Conservation (phyloP, 179 eudicot genomes). For the Beta corolliflora region DNA sequence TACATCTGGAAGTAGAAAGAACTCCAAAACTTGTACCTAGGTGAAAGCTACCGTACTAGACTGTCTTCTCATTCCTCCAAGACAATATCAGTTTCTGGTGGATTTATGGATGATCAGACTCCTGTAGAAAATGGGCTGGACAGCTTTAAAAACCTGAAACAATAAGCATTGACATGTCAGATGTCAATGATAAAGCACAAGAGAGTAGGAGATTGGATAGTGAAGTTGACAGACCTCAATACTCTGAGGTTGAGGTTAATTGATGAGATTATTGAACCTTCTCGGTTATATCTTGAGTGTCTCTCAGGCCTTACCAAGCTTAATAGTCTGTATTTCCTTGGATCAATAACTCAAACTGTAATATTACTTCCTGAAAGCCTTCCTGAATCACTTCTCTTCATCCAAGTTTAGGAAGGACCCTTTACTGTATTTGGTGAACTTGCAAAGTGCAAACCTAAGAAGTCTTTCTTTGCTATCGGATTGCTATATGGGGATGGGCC, state of each 20-base stretch:
- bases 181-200: no score
- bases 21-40: no score
- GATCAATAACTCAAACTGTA: conserved; percentile 18
- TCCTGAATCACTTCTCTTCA: conserved; percentile 33
- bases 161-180: no score
- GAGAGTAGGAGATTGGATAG: no score
- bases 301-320: conserved; percentile 25
- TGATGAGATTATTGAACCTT: conserved; percentile 32
- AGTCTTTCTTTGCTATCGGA: conserved; percentile 31
- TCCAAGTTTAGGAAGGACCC: conserved; percentile 34
- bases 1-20: background rate
- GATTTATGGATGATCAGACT: no score
- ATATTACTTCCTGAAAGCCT: conserved; percentile 23
- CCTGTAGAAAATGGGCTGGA: no score
- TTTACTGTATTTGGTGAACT: conserved; percentile 29
- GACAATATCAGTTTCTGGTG: no score
- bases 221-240: no score
- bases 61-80: no score
- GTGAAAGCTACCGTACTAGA: no score
- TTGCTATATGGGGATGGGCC: conserved; percentile 21
- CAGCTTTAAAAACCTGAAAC: no score
- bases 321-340: conserved; percentile 29
- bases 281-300: conserved; percentile 24
- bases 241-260: conserved; percentile 25
- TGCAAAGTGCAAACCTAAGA: conserved; percentile 11